Base-by-base conservation (phyloP, 2,329 filamentous ascomycete species). In the Xenoacremonium recifei region DNA sequence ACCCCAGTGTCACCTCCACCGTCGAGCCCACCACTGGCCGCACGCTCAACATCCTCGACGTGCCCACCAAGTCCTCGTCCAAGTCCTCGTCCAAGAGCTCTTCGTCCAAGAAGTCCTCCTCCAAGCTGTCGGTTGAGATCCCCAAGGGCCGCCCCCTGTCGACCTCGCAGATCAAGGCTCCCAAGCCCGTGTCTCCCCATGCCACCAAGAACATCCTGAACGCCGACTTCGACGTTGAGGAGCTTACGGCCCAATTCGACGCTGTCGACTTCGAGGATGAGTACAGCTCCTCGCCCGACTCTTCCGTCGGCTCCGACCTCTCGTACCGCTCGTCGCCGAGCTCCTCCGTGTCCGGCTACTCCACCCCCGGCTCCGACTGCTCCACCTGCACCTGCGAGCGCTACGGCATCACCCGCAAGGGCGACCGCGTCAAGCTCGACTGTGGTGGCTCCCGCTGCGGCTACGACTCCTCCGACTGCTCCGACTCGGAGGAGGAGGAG, bases 11-110 rank as follows among this genome's bases (percentile, higher is more conserved):
- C 67, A 77, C 87, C 62, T 92, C 86, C 64, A 95, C 88, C 64
- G 85, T 87, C 55, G 93, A 99, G 78, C 91, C 92, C 65, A 97
- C 91, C 68, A 97, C 93, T 43, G 89, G 91, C 73, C 92, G 93
- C 68, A 89, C 91, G 71, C 80, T 99, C 60, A 99, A 99, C 81
- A 89, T 96, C 71, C 89, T 99, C 69, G 91, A 97, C 68, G 88
- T 96, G 48, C 87, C 90, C 66, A 79, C 58, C 25, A 59, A 60
- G 46, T 67, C 69, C 9, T 63, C 63, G 42, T 69, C 71, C 42
- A 66, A 68, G 18, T 64, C 68, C 30, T 68, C 70, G 29, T 62
- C 68, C 32, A 69, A 66, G 34, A 54, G 54, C 49, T 60, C 58
- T 12, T 45, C 47, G 18, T 52, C 50, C 40, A 53, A 54, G 34